Base-by-base conservation (phyloP, 2,329 filamentous ascomycete species). In the Echinosphaeria canescens region DNA sequence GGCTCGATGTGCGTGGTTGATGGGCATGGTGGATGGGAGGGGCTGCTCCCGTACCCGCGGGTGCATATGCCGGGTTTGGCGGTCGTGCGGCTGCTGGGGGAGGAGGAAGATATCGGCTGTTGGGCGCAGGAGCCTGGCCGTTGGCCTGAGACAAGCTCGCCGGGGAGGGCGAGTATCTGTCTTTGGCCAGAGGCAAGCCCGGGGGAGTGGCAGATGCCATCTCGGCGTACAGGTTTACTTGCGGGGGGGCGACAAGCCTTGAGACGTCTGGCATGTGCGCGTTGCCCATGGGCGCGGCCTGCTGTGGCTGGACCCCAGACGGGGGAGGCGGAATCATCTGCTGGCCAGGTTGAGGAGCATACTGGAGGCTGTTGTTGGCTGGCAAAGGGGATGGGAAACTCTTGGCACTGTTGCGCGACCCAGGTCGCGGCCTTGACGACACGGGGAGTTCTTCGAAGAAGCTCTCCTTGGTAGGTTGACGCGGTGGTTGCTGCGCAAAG, bases 371-470 rank as follows among this genome's bases (percentile, higher is more conserved):
- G n/a, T n/a, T n/a, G n/a, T 35, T 47, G 25, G 44, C 39, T 20
- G 47, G 53, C 14, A 43, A 42, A 11, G 59, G 56, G 6, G 59
- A 60, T 5, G 48, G 42, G 22, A 47, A 42, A 18, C 51, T 41
- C 16, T 37, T 36, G 15, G 45, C 48, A 35, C 54, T 58, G 15
- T 63, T 60, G 29, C 67, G 57, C 2, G 65, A 62, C 14, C 59
- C 56, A 12, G 68, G 63, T 15, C 72, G 62, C n/a, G 68, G 60
- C 40, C 59, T 72, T 4, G 62, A 48, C 2, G 59, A 47, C 27
- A 74, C 46, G 2, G 78, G 78, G 13, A 85, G 53, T 29, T 85
- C 78, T 46, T 84, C 78, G 36, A 82, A 85, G 43, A 85, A 85
- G 36, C 61, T 68, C 20, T 56, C 47, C 32, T 62, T 58, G 3